A percentile compares a stretch with the other conserved stretches of the same genome.
Evolutionary conservation across 2,329 filamentous ascomycete genomes (phyloP).

Genomic region (Fusarium devonianum): DNA sequence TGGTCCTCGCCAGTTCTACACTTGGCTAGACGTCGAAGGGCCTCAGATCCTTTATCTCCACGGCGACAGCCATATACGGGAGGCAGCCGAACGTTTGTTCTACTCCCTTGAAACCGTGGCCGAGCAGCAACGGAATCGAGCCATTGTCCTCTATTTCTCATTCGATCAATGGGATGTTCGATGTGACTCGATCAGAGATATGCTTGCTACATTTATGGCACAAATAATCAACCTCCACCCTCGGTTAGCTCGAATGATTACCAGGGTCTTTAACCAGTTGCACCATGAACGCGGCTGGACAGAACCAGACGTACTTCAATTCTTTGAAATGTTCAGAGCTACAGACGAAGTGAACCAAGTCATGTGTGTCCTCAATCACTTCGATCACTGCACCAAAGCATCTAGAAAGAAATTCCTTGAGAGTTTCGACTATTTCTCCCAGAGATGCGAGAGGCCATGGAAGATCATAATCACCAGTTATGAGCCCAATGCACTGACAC

Average conservation of each 20-base stretch:
- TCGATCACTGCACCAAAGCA: not conserved
- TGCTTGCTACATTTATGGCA: slow-evolving; percentile 2
- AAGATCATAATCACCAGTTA: not conserved
- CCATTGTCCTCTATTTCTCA: slow-evolving; percentile 3
- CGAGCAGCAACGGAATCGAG: accelerated
- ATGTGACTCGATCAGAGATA: slow-evolving; percentile 7
- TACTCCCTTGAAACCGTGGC: not conserved
- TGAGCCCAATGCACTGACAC: not conserved
- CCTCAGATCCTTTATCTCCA: slow-evolving; percentile 10
- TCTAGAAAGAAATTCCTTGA: slow-evolving; percentile 5
- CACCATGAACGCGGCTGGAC: slow-evolving; percentile 1
- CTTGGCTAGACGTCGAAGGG: not conserved
- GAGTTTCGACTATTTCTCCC: not conserved
- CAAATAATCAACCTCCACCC: slow-evolving; percentile 6
- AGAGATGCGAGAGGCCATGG: not conserved
- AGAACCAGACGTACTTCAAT: slow-evolving; percentile 6
- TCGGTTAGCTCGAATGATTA: accelerated
- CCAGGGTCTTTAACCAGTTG: not conserved
- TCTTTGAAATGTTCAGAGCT: not conserved
- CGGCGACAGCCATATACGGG: not conserved
- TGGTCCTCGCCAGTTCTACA: no score
- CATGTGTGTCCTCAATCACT: not conserved
- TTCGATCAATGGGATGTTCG: slow-evolving; percentile 8
- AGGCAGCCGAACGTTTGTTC: not conserved
- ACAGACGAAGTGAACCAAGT: not conserved